Conservation (phyloP, 371 early-diverging fungal genomes). For the Neoconidiobolus thromboides region DNA sequence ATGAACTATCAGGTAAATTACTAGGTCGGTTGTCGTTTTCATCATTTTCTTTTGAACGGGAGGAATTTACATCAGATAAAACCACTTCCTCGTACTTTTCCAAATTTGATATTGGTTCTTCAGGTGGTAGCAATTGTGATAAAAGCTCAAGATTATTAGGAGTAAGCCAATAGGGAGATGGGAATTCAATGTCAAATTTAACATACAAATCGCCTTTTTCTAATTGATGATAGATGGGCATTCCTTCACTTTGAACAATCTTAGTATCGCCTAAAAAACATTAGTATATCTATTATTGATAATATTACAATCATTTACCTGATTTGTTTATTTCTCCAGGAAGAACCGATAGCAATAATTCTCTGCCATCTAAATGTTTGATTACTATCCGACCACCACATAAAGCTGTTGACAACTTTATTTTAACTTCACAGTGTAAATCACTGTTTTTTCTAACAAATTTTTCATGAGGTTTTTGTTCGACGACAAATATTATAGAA, state of each 20-base stretch:
- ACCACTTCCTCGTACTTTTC: conserved; percentile 51
- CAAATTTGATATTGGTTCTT: conserved; percentile 22
- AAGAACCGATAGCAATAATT: conserved; percentile 60
- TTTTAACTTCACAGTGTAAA: conserved; percentile 47
- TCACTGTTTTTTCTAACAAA: conserved; percentile 65
- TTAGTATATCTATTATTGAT: not conserved
- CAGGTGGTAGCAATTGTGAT: conserved; percentile 40
- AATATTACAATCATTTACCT: conserved; percentile 12
- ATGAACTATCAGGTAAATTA: conserved; percentile 14
- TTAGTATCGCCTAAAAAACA: conserved; percentile 36
- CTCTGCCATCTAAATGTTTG: conserved; percentile 78
- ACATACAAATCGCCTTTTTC: conserved; percentile 80
- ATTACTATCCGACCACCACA: conserved; percentile 77
- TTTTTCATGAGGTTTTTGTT: conserved; percentile 56
- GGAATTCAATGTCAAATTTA: conserved; percentile 86
- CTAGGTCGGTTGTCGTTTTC: conserved; percentile 32
- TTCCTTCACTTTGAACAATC: conserved; percentile 74
- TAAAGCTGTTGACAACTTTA: conserved; percentile 79
- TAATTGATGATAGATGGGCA: conserved; percentile 83
- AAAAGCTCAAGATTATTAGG: conserved; percentile 18
- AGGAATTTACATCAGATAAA: conserved; percentile 46
- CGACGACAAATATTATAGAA: conserved; percentile 66
- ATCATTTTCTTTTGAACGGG: conserved; percentile 18
- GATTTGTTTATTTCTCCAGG: conserved; percentile 86
- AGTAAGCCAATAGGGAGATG: conserved; percentile 52